Percentiles rank a stretch among this genome's conserved stretches.
Evolutionary conservation across 208 protist genomes (phyloP).

Genomic region (Acanthamoeba culbertsoni): DNA sequence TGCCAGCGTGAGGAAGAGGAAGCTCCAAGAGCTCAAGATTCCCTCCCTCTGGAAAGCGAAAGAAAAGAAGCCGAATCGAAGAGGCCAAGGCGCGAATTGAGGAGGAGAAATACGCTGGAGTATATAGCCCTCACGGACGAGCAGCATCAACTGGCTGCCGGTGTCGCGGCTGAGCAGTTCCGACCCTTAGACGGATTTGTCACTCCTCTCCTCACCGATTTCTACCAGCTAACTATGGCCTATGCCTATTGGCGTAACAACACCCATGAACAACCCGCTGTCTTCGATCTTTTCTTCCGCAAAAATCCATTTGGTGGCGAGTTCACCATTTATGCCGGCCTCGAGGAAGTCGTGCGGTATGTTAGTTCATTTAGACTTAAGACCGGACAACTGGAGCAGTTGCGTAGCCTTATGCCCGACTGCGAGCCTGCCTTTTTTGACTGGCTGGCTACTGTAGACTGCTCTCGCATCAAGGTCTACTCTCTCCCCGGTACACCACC

Average conservation of each 20-base stretch:
- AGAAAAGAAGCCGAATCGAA: neutral
- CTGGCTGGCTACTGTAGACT: slow-evolving; percentile 35
- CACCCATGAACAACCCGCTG: slow-evolving; percentile 72
- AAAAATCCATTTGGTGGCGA: slow-evolving; percentile 88
- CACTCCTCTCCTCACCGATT: neutral
- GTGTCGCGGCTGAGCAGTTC: neutral
- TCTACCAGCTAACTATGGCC: slow-evolving; percentile 84
- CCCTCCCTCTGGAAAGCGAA: neutral
- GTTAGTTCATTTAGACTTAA: neutral
- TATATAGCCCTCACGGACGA: neutral
- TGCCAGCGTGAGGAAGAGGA: too few relatives aligned
- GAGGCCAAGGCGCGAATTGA: neutral
- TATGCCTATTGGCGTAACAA: slow-evolving; percentile 82
- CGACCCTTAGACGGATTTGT: neutral
- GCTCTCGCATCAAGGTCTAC: slow-evolving; percentile 69
- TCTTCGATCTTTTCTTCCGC: slow-evolving; percentile 90
- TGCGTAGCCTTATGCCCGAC: neutral
- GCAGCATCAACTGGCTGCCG: neutral
- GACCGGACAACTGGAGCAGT: neutral
- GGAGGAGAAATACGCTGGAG: neutral
- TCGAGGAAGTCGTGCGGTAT: slow-evolving; percentile 68
- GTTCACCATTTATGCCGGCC: slow-evolving; percentile 86
- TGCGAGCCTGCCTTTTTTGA: slow-evolving; percentile 65
- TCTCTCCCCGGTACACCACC: slow-evolving; percentile 59
- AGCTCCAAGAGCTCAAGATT: neutral